Conservation (phyloP, 2,329 filamentous ascomycete genomes). For the Penicillium sp. region DNA sequence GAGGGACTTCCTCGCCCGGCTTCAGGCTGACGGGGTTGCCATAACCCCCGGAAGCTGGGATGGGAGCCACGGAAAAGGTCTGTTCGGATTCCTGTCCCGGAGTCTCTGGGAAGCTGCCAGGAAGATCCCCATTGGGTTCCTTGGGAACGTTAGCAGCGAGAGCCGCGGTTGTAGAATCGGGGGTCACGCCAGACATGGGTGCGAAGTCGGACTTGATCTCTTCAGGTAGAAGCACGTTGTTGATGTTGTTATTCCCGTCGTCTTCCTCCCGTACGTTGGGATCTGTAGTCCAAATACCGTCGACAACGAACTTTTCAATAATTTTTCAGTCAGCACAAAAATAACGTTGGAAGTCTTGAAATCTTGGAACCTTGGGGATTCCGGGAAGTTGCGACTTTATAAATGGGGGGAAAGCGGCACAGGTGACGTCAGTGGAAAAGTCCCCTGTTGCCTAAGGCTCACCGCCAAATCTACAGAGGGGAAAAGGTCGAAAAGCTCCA, state of each 20-base stretch:
- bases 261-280: constrained; percentile 69
- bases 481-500: not conserved
- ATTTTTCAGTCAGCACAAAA: constrained; percentile 6
- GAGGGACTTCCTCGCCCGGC: constrained; percentile 73
- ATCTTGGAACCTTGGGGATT: not conserved
- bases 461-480: constrained; percentile 14
- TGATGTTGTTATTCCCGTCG: constrained; percentile 74
- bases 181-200: constrained; percentile 54
- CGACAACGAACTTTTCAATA: constrained; percentile 71
- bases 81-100: constrained; percentile 47
- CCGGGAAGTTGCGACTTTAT: constrained; percentile 15
- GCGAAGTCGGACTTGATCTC: constrained; percentile 46
- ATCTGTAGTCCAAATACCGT: constrained; percentile 82
- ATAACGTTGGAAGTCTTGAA: not conserved
- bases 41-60: constrained; percentile 49
- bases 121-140: constrained; percentile 44
- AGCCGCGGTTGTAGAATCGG: constrained; percentile 61
- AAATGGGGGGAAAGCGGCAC: constrained; percentile 9
- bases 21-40: constrained; percentile 73
- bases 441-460: constrained; percentile 14
- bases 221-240: constrained; percentile 78
- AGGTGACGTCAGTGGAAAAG: constrained; percentile 18
- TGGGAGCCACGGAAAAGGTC: constrained; percentile 45
- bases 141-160: constrained; percentile 51
- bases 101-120: constrained; percentile 65